phyloP scores from a whole-genome alignment of 345 rosid genomes.

The Syzygium grande region DNA sequence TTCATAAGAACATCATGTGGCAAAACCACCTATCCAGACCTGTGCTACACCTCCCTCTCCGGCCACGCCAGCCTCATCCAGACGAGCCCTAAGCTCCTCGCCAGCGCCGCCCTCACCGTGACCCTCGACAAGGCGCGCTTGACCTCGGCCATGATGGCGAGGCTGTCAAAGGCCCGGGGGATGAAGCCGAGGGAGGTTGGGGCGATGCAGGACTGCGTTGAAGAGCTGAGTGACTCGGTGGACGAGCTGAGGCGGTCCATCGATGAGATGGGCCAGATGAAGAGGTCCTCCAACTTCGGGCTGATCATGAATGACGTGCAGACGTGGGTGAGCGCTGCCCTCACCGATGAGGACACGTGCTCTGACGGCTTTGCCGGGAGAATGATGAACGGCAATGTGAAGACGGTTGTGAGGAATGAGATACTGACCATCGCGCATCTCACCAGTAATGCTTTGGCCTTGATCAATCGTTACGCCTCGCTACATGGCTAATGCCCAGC shows the following conservation, averaged over 20 bases:
- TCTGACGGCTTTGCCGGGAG: constrained; percentile 21
- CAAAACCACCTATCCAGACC: constrained; percentile 16
- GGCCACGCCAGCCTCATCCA: constrained; percentile 20
- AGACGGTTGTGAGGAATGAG: constrained; percentile 1
- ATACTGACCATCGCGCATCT: constrained; percentile 15
- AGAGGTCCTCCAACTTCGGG: constrained; percentile 9
- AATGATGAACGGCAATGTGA: constrained; percentile 10
- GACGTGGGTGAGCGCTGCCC: constrained; percentile 36
- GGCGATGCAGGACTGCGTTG: constrained; percentile 27
- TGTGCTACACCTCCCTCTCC: constrained; percentile 30
- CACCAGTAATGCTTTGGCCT: constrained; percentile 26
- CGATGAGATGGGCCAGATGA: constrained; percentile 7
- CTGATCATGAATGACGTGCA: constrained; percentile 14
- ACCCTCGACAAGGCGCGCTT: constrained; percentile 11
- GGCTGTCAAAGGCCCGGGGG: constrained; percentile 1
- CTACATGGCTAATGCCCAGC: not conserved
- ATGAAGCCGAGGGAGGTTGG: constrained; percentile 15
- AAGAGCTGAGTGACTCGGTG: constrained; percentile 11
- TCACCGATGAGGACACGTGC: constrained; percentile 37
- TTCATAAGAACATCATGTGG: constrained; percentile 23
- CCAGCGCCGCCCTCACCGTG: constrained; percentile 17
- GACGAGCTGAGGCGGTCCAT: constrained; percentile 12
- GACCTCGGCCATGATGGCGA: constrained; percentile 7
- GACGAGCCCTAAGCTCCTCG: constrained; percentile 19
- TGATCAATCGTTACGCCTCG: constrained; percentile 16